Evolutionary conservation across 176 grass and related monocot species (phyloP).

Genomic region (Avena sativa): DNA sequence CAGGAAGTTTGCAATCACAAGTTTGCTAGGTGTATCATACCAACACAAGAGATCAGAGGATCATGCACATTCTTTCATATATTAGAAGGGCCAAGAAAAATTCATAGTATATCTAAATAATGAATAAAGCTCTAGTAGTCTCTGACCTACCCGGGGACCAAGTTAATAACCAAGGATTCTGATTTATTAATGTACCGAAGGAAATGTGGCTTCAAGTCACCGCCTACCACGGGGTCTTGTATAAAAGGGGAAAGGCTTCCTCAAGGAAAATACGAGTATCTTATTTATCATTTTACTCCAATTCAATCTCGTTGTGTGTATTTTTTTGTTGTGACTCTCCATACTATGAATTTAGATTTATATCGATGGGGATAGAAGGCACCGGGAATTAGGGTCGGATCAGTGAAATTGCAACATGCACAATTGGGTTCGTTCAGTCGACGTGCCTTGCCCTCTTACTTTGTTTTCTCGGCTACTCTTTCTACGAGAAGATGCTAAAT

Average conservation of each 20-base stretch:
- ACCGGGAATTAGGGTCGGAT: background rate
- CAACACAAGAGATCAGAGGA: no score
- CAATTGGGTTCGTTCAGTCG: accelerated
- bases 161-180: no score
- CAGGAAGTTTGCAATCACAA: background rate
- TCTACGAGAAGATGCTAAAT: background rate
- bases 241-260: background rate
- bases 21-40: no score
- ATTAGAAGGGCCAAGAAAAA: background rate
- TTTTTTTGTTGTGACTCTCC: background rate
- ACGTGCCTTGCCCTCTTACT: background rate
- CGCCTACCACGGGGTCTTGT: background rate
- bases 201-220: no score
- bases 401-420: background rate
- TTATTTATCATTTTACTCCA: background rate
- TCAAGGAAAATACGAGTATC: background rate
- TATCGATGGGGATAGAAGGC: background rate
- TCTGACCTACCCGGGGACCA: no score
- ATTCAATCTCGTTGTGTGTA: background rate
- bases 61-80: no score
- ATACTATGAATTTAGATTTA: background rate
- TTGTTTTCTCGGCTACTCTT: background rate
- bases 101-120: no score
- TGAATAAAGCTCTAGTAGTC: no score
- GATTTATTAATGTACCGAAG: no score